Evolutionary conservation across 257 asterid species (phyloP), one percentile per base, ranked within the genome.

Genomic region (Ehretia macrophylla): DNA sequence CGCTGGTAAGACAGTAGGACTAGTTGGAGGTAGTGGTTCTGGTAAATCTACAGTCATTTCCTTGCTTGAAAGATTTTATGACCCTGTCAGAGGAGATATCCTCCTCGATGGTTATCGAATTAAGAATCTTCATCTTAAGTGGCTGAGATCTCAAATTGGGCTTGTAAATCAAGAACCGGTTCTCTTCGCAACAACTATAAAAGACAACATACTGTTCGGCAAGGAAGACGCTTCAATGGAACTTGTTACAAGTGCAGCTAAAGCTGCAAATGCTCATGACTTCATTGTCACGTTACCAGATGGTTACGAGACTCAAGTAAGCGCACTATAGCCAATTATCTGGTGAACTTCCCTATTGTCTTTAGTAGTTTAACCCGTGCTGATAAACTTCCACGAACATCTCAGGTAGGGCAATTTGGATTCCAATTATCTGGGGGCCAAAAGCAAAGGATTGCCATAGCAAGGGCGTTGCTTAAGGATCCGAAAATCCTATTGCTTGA

Each of bases 11-110:
- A 73, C 94, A 0, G 81, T 91, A 68, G 98, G 96, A 8, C 62
- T 91, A 63, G 98, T 91, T 0, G 96, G 98, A 12, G 95, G 88
- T 19, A 88, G 98, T 62, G 98, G 98, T 4, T 91, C 92, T 0
- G 98, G 98, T 1, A 91, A 91, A 62, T 91, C 98, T 8, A 88
- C 98, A 0, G 48, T 94, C 96, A 4, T 88, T 22, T 94, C 95
- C 2, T 58, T 91, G 10, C 22, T 91, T 48, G 96, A 91, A 67
- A 72, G 98, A 67, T 91, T 88, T 70, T 88, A 88, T 21, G 96
- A 88, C 37, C 96, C 95, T 1, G 44, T 61, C 11, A 60, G 32
- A 45, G 95, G 96, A 19, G 88, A 81, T 35, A 80, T 88, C 21
- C 64, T 82, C 10, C 75, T 88, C 37, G 96, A 88, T 67, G 93